Base-by-base conservation (phyloP, 345 rosid species). In the Sonneratia caseolaris region DNA sequence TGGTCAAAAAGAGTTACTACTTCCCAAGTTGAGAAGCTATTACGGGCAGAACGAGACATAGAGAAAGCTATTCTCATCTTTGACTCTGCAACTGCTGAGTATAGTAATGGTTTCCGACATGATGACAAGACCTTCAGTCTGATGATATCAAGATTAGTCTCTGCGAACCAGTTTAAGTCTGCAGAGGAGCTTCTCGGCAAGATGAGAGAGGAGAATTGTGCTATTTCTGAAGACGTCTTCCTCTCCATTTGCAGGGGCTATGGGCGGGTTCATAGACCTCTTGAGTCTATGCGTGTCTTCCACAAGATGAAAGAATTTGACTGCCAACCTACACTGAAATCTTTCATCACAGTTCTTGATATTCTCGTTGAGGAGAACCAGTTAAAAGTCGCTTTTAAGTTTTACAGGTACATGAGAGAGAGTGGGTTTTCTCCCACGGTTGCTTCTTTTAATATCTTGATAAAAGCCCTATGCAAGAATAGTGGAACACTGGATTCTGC, bases 311-410 rank as follows among this genome's bases (percentile, higher is more conserved):
- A 85, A 70, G 94, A 85, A 71, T 85, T 86, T 53, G 81, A 72
- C 18, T 86, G 92, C 73, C 80, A 82, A 73, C 81, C 92, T 6
- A 83, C 91, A 35, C 81, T 76, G 55, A 90, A 80, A 74, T 74
- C 88, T 3, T 88, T 85, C 59, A 72, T 95, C 27, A 84, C 89
- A 0, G 73, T 95, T 68, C 80, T 90, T 40, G 86, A 78, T 49
- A 86, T 92, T 78, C 86, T 95, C 7, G 97, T 89, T 5, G 96
- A 88, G 73, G 98, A 90, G 82, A 90, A 85, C 76, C 97, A 84
- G 75, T 78, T 86, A 47, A 86, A 84, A 55, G 21, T 81, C 69
- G 92, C 94, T 0, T 80, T 88, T 74, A 84, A 84, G 80, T 88
- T 90, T 81, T 95, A 90, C 74, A 79, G 76, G 82, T 75, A 78